These are phyloP conservation scores for Ziziphus jujuba DNA, from an alignment of 306 rosid species.

Conservation along the genomic window DNA sequence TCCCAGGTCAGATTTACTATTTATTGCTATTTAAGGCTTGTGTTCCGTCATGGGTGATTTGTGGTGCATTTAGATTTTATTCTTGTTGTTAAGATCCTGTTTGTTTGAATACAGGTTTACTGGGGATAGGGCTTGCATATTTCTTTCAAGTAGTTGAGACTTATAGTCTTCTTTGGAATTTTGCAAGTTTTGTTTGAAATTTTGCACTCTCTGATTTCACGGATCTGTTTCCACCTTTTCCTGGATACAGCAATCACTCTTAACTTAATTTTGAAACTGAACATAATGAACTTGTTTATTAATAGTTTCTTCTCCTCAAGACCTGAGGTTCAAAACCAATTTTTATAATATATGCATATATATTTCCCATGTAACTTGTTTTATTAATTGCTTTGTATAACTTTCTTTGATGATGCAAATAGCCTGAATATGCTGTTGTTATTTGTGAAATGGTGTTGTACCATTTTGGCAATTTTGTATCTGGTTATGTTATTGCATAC, in stretches of 20 bases:
- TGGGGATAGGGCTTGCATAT: not conserved
- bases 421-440: not conserved
- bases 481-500: not conserved
- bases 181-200: conserved; percentile 6
- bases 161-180: conserved; percentile 5
- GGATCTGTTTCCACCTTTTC: not conserved
- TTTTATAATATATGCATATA: not conserved
- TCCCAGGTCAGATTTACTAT: conserved; percentile 56
- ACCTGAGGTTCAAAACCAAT: conserved; percentile 8
- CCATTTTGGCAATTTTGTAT: not conserved
- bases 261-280: not conserved
- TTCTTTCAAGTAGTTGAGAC: conserved; percentile 8
- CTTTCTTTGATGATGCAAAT: not conserved
- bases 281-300: not conserved
- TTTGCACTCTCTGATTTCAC: conserved; percentile 1
- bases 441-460: not conserved
- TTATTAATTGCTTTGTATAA: conserved; percentile 1
- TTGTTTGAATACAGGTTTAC: conserved; percentile 5
- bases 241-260: not conserved
- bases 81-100: conserved; percentile 1
- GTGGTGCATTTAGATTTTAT: conserved; percentile 5
- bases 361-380: not conserved
- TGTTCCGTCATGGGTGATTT: not conserved
- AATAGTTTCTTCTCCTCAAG: too few species aligned
- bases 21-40: conserved; percentile 14